Evolutionary conservation across 306 rosid species (phyloP).

Genomic region (Quercus rubra): DNA sequence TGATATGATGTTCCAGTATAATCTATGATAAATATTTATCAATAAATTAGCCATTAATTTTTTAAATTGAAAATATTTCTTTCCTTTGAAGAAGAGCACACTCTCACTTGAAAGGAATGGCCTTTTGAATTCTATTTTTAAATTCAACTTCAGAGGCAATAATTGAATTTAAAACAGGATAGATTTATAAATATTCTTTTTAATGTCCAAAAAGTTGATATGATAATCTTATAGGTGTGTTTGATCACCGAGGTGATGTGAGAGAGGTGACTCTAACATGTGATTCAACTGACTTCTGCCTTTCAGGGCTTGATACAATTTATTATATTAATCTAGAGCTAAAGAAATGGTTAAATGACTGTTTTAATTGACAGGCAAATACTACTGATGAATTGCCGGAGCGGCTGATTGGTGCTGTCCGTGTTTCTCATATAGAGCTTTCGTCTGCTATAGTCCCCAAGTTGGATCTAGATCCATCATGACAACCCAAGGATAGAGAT

Average conservation of each 20-base stretch:
- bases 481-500: slow-evolving; percentile 12
- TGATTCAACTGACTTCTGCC: background rate
- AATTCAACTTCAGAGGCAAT: background rate
- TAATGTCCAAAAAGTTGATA: too few relatives aligned
- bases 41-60: background rate
- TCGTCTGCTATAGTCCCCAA: slow-evolving; percentile 70
- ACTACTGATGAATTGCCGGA: slow-evolving; percentile 87
- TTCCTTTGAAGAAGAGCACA: too few relatives aligned
- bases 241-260: background rate
- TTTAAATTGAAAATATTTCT: background rate
- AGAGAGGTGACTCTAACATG: background rate
- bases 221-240: background rate
- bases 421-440: slow-evolving; percentile 82
- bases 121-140: background rate
- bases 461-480: slow-evolving; percentile 65
- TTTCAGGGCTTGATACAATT: background rate
- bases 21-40: background rate
- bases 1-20: background rate
- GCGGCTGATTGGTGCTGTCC: slow-evolving; percentile 92
- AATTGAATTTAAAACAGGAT: background rate
- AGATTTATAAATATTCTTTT: background rate
- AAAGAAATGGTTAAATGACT: slow-evolving; percentile 22
- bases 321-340: background rate
- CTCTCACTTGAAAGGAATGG: background rate
- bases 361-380: slow-evolving; percentile 61